A percentile compares a stretch with the other conserved stretches of the same genome.
These are phyloP conservation scores for Hypomyces rosellus DNA, from an alignment of 2,329 filamentous ascomycete genomes.

Conservation along the genomic window DNA sequence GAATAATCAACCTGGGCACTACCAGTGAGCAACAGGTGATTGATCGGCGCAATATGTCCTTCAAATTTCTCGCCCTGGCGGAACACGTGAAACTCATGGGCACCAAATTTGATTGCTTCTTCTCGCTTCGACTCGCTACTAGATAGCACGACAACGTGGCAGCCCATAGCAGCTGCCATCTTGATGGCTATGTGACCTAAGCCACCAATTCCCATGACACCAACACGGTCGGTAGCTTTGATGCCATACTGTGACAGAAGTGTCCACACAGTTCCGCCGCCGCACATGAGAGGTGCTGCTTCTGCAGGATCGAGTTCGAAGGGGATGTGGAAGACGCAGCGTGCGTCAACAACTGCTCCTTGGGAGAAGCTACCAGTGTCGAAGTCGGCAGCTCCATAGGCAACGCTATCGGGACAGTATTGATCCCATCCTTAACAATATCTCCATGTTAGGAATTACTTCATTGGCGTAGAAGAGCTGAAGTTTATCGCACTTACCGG, in stretches of 20 bases:
- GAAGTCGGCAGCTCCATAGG: too few relatives aligned
- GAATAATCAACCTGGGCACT: not conserved
- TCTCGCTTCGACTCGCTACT: constrained; percentile 54
- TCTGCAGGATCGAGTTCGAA: constrained; percentile 53
- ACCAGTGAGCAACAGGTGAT: constrained; percentile 11
- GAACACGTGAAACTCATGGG: constrained; percentile 7
- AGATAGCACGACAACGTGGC: constrained; percentile 56
- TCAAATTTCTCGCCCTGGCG: not conserved
- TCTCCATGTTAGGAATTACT: too few relatives aligned
- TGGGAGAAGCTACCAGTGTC: constrained; percentile 27
- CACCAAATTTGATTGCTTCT: constrained; percentile 17
- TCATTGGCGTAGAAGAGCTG: too few relatives aligned
- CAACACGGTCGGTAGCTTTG: constrained; percentile 68
- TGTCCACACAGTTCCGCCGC: constrained; percentile 68
- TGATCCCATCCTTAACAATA: too few relatives aligned
- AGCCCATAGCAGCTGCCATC: constrained; percentile 60
- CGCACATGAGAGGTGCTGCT: constrained; percentile 73
- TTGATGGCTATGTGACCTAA: constrained; percentile 62
- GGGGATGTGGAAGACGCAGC: constrained; percentile 48
- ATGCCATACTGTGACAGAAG: constrained; percentile 65
- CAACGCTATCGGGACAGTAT: too few relatives aligned
- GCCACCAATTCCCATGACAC: constrained; percentile 61
- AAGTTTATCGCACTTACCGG: too few relatives aligned
- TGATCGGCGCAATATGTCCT: constrained; percentile 3
- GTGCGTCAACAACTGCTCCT: constrained; percentile 34